phyloP scores from a whole-genome alignment of 108 stramenopile species.

The Seminavis robusta region DNA sequence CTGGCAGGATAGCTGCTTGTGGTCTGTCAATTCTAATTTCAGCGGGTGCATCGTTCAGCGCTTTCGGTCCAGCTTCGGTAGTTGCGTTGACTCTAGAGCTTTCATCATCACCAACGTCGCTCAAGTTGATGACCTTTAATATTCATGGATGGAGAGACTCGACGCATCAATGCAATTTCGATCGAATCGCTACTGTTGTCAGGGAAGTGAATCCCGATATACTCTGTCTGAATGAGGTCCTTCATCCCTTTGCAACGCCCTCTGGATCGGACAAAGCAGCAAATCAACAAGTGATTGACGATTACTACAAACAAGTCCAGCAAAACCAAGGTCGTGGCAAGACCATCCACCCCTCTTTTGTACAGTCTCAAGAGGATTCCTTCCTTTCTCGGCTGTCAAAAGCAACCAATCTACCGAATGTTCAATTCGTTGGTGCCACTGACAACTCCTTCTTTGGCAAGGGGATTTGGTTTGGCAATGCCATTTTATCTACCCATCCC shows the following conservation, averaged over 20 bases:
- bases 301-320: constrained; percentile 4
- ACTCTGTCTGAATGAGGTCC: constrained; percentile 17
- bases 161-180: constrained; percentile 11
- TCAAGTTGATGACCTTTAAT: constrained; percentile 14
- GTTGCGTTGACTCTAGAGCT: no score
- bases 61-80: no score
- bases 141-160: constrained; percentile 17
- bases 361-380: not conserved
- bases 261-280: not conserved
- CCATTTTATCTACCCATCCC: not conserved
- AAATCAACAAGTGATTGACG: not conserved
- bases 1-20: no score
- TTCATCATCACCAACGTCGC: no score
- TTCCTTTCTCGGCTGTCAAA: constrained; percentile 4
- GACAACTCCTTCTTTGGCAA: constrained; percentile 9
- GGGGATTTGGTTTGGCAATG: constrained; percentile 11
- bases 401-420: not conserved
- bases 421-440: not conserved
- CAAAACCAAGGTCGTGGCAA: not conserved
- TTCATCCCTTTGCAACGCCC: constrained; percentile 6
- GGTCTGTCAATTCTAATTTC: no score
- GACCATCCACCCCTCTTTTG: not conserved
- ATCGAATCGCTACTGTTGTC: constrained; percentile 2
- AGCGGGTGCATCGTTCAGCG: no score
- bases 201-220: constrained; percentile 1